Evolutionary conservation across 2,329 filamentous ascomycete genomes (phyloP), one percentile per base, ranked within the genome.

Genomic region (Aspergillus niger): DNA sequence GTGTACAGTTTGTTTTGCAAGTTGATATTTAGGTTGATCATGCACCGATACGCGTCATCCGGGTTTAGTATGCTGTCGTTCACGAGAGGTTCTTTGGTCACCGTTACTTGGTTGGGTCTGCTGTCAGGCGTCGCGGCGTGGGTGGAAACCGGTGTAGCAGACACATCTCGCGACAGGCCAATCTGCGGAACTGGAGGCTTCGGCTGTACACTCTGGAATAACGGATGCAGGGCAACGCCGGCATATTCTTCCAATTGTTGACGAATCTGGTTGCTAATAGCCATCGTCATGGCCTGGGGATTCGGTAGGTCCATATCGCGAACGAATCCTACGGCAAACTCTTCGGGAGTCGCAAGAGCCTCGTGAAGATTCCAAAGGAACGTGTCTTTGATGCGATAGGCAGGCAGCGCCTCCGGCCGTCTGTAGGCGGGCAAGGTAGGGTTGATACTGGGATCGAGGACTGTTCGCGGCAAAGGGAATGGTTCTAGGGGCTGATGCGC

Each of bases 341-440:
- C 91, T 72, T 99, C 95, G 0, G 95, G 96, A 0, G 95, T 99
- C 55, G 93, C 91, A 60, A 97, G 82, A 0, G 91, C 91, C 79
- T 99, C 95, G 77, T 98, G 94, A 13, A 99, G 83, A 70, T 99
- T 99, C 95, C 95, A 99, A 55, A 97, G 80, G 70, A 99, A 98
- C n/a, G 91, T 90, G 70, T 99, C 95, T 70, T 96, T 92, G 59
- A 99, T 82, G 64, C 95, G 87, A 77, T 92, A 97, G 3, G 91
- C 90, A 0, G 92, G 88, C 13, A 92, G 92, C 63, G 86, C 78
- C 63, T 97, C 94, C 58, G 90, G 90, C 58, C 85, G 83, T 70
- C 89, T 89, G 79, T 96, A 97, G 58, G 92, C 88, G 13, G 91
- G 89, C 54, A 91, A 81, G 5, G 86, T 86, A 61, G 90, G 87